These are phyloP conservation scores for Dentipellis sp. DNA, from an alignment of 768 basidiomycete genomes.

Conservation along the genomic window DNA sequence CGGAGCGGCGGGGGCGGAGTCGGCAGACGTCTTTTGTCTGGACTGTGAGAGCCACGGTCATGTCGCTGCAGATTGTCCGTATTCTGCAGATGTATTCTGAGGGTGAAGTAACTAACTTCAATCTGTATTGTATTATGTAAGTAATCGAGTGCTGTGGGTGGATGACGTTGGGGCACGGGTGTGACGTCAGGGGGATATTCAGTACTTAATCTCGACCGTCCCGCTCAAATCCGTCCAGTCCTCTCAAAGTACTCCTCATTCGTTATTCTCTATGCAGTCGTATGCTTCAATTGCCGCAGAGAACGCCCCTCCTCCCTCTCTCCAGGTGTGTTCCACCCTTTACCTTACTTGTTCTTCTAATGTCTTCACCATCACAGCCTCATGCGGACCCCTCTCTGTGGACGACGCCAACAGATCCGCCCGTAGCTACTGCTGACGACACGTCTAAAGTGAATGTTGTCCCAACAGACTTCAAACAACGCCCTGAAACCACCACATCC, in stretches of 20 bases:
- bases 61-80: conserved; percentile 66
- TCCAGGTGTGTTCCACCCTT: conserved; percentile 29
- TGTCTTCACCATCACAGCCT: conserved; percentile 30
- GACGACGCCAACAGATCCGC: conserved; percentile 34
- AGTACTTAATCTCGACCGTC: not conserved
- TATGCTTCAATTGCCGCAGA: conserved; percentile 62
- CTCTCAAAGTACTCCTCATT: not conserved
- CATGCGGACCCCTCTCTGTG: conserved; percentile 56
- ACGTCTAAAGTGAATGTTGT: conserved; percentile 50
- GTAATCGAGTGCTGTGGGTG: not conserved
- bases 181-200: conserved; percentile 1
- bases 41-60: conserved; percentile 84
- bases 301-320: conserved; percentile 39
- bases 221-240: not conserved
- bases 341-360: not conserved
- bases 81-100: conserved; percentile 83
- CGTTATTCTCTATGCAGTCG: conserved; percentile 42
- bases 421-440: conserved; percentile 36
- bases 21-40: conserved; percentile 45
- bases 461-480: conserved; percentile 36
- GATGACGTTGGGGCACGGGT: not conserved
- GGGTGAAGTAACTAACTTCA: not conserved
- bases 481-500: conserved; percentile 32
- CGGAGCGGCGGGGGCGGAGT: conserved; percentile 15
- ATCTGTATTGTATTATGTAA: not conserved